Conservation (phyloP, 2,329 filamentous ascomycete genomes). For the Sporothrix euskadiensis region DNA sequence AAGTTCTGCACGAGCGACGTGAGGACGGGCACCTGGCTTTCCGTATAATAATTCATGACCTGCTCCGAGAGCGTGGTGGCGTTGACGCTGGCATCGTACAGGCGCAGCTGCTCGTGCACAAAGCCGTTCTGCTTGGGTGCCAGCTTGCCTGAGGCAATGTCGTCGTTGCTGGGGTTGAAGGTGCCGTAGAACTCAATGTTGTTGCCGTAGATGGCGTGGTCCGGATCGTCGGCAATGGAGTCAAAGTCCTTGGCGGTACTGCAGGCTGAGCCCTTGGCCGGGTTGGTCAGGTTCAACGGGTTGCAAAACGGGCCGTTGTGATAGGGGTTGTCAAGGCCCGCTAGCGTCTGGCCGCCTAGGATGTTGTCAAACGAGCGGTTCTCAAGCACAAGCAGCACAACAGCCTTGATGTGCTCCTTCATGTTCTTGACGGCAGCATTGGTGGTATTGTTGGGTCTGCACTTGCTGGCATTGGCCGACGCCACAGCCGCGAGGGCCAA, state of each 20-base stretch:
- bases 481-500: slow-evolving; percentile 26
- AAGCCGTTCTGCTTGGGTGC: slow-evolving; percentile 40
- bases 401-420: slow-evolving; percentile 49
- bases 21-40: slow-evolving; percentile 45
- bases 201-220: slow-evolving; percentile 46
- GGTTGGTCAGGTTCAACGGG: slow-evolving; percentile 40
- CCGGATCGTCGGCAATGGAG: slow-evolving; percentile 45
- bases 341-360: slow-evolving; percentile 44
- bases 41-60: slow-evolving; percentile 49
- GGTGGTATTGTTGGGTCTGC: not conserved
- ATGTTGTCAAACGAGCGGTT: slow-evolving; percentile 50
- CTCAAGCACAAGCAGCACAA: slow-evolving; percentile 50
- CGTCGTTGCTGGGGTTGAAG: slow-evolving; percentile 43
- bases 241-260: slow-evolving; percentile 43
- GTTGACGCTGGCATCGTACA: slow-evolving; percentile 40
- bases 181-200: slow-evolving; percentile 48
- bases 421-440: slow-evolving; percentile 33
- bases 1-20: slow-evolving; percentile 46
- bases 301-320: slow-evolving; percentile 48
- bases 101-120: slow-evolving; percentile 44
- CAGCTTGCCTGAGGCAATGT: slow-evolving; percentile 31
- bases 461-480: slow-evolving; percentile 13
- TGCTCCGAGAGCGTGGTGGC: slow-evolving; percentile 40
- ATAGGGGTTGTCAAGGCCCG: slow-evolving; percentile 46
- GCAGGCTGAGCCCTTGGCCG: slow-evolving; percentile 36